Evolutionary conservation across 352 stramenopile genomes (phyloP).

Genomic region (Phytophthora citricola): DNA sequence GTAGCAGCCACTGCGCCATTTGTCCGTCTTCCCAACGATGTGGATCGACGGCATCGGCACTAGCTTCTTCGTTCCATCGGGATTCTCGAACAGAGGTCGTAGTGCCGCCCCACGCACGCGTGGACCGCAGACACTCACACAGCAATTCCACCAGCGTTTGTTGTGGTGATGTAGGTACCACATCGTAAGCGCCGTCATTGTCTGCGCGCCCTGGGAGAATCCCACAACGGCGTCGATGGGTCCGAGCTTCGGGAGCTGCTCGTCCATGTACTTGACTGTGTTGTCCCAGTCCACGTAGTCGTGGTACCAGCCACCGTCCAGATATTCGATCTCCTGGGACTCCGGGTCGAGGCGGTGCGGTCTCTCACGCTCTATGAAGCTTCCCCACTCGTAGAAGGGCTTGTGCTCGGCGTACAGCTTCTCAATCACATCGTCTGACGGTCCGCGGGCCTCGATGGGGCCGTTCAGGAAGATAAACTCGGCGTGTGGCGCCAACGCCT

Average conservation of each 20-base stretch:
- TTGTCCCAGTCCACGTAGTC: constrained; percentile 54
- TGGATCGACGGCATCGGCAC: constrained; percentile 72
- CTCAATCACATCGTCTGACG: constrained; percentile 57
- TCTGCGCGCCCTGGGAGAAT: constrained; percentile 73
- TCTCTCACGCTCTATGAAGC: constrained; percentile 36
- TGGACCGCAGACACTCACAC: constrained; percentile 49
- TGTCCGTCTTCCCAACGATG: constrained; percentile 65
- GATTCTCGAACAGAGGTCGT: constrained; percentile 50
- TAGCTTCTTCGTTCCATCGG: constrained; percentile 32
- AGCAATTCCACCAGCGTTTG: constrained; percentile 54
- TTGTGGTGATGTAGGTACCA: constrained; percentile 44
- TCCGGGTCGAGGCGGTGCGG: constrained; percentile 23
- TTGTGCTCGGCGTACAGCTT: constrained; percentile 50
- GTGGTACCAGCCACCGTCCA: constrained; percentile 53
- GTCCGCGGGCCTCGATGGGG: constrained; percentile 45
- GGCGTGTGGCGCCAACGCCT: constrained; percentile 45
- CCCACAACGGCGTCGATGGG: constrained; percentile 69
- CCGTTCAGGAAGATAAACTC: constrained; percentile 72
- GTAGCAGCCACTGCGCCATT: constrained; percentile 45
- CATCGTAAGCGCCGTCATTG: constrained; percentile 57
- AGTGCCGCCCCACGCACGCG: constrained; percentile 32
- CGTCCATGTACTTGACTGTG: constrained; percentile 54
- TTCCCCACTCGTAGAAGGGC: constrained; percentile 61
- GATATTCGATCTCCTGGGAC: constrained; percentile 32
- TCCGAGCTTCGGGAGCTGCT: constrained; percentile 47